Evolutionary conservation across 208 protist species (phyloP).

Genomic region (Ichthyophonus hoferi): DNA sequence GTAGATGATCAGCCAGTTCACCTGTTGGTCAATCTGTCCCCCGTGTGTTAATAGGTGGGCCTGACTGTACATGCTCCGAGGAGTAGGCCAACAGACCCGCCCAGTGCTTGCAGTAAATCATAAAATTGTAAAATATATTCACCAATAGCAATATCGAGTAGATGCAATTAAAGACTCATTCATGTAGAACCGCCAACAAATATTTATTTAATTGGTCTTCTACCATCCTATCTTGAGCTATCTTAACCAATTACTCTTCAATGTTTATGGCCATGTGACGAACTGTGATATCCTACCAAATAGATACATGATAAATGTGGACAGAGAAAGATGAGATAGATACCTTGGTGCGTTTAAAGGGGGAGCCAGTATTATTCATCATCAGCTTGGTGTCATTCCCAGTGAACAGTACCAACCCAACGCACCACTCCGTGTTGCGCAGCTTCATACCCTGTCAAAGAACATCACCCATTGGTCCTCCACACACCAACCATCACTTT

Average conservation of each 20-base stretch:
- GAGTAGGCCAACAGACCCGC: too few relatives aligned
- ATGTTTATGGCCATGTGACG: background rate
- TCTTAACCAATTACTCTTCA: too few relatives aligned
- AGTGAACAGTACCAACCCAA: conserved; percentile 30
- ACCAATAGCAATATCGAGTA: too few relatives aligned
- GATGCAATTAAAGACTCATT: too few relatives aligned
- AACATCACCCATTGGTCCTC: background rate
- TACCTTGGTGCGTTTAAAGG: conserved; percentile 37
- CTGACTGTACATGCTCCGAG: background rate
- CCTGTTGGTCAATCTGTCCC: conserved; percentile 8
- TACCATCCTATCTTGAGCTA: too few relatives aligned
- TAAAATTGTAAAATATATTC: too few relatives aligned
- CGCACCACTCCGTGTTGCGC: conserved; percentile 28
- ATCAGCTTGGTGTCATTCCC: conserved; percentile 35
- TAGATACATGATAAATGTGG: background rate
- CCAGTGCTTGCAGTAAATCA: too few relatives aligned
- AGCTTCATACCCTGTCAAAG: conserved; percentile 15
- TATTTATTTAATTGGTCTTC: too few relatives aligned
- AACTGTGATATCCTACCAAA: background rate
- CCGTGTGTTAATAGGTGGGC: background rate
- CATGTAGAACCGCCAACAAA: too few relatives aligned
- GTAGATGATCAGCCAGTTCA: conserved; percentile 11
- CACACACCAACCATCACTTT: background rate
- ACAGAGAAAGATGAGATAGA: background rate
- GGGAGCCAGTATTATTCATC: conserved; percentile 16